Evolutionary conservation across 768 basidiomycete genomes (phyloP).

Genomic region (Pulveroboletus frians): DNA sequence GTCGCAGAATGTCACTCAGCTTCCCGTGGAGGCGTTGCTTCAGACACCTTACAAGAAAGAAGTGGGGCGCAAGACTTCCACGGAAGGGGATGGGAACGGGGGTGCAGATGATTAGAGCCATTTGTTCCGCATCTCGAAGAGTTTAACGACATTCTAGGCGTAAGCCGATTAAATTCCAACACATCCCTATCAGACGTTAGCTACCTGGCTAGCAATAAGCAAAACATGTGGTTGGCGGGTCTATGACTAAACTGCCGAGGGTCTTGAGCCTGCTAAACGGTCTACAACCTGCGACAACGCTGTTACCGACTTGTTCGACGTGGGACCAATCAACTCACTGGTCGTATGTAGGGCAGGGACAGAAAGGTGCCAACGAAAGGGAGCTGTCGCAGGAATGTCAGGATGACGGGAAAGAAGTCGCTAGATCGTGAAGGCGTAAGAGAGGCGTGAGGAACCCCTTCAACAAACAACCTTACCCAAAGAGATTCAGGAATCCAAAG

Average conservation of each 20-base stretch:
- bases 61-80: constrained; percentile 13
- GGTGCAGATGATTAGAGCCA: neutral
- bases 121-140: constrained; percentile 1
- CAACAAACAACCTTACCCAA: constrained; percentile 57
- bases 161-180: constrained; percentile 14
- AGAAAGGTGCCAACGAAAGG: constrained; percentile 87
- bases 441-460: neutral
- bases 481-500: constrained; percentile 95
- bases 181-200: constrained; percentile 6
- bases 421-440: constrained; percentile 38
- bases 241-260: constrained; percentile 56
- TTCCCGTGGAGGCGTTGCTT: neutral
- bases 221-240: neutral
- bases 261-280: constrained; percentile 73
- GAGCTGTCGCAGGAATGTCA: constrained; percentile 93
- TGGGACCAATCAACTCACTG: constrained; percentile 43
- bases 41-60: constrained; percentile 9
- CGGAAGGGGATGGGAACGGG: constrained; percentile 9
- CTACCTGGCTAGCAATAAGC: constrained; percentile 5
- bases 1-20: neutral
- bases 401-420: constrained; percentile 97
- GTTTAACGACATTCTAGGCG: neutral
- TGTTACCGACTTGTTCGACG: constrained; percentile 4
- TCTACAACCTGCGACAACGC: constrained; percentile 56
- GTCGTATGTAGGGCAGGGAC: constrained; percentile 81